Evolutionary conservation across 106 monocot genomes (phyloP).

Genomic region (Acanthochlamys bracteata): DNA sequence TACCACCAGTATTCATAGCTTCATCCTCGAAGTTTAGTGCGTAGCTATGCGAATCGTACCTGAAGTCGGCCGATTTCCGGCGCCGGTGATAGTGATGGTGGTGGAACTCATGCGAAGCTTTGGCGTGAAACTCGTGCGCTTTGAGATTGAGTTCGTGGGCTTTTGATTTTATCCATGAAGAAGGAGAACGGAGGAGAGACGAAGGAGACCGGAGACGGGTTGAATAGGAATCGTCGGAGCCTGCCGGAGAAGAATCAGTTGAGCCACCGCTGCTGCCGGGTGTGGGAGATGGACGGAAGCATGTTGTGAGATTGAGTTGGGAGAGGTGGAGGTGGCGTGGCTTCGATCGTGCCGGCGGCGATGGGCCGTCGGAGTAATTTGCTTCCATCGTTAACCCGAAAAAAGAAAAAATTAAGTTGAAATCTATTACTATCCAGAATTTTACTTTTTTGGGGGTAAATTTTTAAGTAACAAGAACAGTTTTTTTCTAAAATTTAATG

Average conservation of each 20-base stretch:
- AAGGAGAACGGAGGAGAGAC: constrained; percentile 3
- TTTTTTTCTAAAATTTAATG: too few species aligned
- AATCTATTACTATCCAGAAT: too few species aligned
- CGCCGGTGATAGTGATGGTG: constrained; percentile 6
- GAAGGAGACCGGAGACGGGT: not conserved
- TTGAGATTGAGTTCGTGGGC: not conserved
- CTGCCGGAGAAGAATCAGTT: not conserved
- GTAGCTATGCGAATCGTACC: constrained; percentile 22
- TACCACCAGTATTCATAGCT: too few species aligned
- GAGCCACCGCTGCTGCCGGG: not conserved
- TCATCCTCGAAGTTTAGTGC: constrained; percentile 22
- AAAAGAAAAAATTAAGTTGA: too few species aligned
- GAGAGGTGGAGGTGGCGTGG: not conserved
- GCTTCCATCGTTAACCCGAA: too few species aligned
- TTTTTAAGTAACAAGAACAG: too few species aligned
- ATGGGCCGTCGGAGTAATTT: too few species aligned
- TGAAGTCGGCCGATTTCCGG: constrained; percentile 8
- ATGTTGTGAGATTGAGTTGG: constrained; percentile 19
- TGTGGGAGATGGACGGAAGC: constrained; percentile 12
- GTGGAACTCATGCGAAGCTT: too few species aligned
- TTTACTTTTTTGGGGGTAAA: too few species aligned
- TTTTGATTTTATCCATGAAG: constrained; percentile 5
- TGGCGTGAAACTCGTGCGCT: too few species aligned
- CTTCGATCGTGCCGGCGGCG: too few species aligned
- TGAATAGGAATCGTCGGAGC: not conserved